These are phyloP conservation scores for Penicillium hordei DNA, from an alignment of 2,329 filamentous ascomycete genomes.

Conservation along the genomic window DNA sequence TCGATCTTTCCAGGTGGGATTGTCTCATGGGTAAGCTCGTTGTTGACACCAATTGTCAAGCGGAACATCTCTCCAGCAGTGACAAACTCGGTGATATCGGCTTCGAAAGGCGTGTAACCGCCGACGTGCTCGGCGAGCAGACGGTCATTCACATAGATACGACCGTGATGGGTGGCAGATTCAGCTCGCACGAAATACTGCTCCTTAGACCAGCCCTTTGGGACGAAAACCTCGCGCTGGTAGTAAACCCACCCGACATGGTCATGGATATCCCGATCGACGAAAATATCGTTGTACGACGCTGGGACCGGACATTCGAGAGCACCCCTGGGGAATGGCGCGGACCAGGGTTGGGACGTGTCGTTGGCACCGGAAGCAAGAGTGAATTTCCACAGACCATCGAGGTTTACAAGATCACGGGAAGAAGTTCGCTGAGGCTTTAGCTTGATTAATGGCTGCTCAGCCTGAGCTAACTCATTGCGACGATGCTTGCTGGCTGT, in stretches of 20 bases:
- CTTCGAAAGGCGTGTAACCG: conserved; percentile 32
- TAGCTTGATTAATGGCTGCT: conserved; percentile 5
- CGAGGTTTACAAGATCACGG: conserved; percentile 14
- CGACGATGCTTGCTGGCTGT: not conserved
- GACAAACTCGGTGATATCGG: conserved; percentile 24
- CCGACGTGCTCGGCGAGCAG: conserved; percentile 28
- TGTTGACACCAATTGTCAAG: conserved; percentile 34
- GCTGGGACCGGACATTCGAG: conserved; percentile 17
- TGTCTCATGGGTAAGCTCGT: conserved; percentile 31
- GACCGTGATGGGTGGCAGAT: conserved; percentile 30
- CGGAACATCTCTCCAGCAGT: conserved; percentile 25
- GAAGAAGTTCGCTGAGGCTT: conserved; percentile 1
- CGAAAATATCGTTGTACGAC: conserved; percentile 21
- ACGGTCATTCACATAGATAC: conserved; percentile 29
- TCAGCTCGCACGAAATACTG: conserved; percentile 28
- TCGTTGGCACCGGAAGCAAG: conserved; percentile 8
- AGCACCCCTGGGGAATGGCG: conserved; percentile 1
- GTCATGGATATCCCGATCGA: conserved; percentile 20
- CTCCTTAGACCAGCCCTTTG: conserved; percentile 17
- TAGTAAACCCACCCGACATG: conserved; percentile 37
- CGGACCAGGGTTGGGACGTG: conserved; percentile 8
- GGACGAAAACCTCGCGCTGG: conserved; percentile 28
- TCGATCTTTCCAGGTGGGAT: conserved; percentile 29
- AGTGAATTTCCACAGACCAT: conserved; percentile 19
- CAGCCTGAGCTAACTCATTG: not conserved